Base-by-base conservation (phyloP, 495 filamentous ascomycete species). In the Tuber melanosporum region DNA sequence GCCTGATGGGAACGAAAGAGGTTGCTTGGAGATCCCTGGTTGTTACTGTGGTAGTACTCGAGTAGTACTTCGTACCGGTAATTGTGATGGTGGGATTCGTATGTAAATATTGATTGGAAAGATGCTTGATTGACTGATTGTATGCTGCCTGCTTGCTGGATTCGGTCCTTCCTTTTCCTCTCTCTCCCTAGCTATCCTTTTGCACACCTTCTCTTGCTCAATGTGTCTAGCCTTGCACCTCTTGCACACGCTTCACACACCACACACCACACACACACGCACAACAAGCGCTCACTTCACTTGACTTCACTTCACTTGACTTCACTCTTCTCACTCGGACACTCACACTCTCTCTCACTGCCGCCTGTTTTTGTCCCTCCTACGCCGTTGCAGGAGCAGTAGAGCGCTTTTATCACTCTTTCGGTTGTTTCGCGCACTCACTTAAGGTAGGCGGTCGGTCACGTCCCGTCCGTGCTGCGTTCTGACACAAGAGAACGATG, bases 381-480 rank as follows among this genome's bases (percentile, higher is more conserved):
- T 73, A 52, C 73, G 77, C 71, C 77, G 78, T 76, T 79, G 76
- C 78, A 76, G 71, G 78, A 66, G 57, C 57, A 66, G 57, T n/a
- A 66, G 57, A 66, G 57, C 57, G 10, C 57, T 66, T 66, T 66
- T 66, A 77, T 76, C 78, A 75, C 78, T 80, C 79, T 80, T 74
- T 79, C 75, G 71, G 78, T 73, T 80, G 78, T 73, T 77, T 79
- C 77, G 78, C 78, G 73, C 78, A 76, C 77, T 80, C 76, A 73
- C 78, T 80, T 73, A 74, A 74, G 78, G 78, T 32, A 66, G 57
- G 26, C 32, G 57, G 57, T 66, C 78, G 62, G 78, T 76, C 77
- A 74, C 73, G 78, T 80, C 77, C 78, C 78, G 78, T 80, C 78
- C 78, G 77, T 80, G 78, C 78, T 80, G 78, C 75, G 78, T 79